phyloP scores from a whole-genome alignment of 2,329 filamentous ascomycete genomes.

The Monilinia aucupariae region DNA sequence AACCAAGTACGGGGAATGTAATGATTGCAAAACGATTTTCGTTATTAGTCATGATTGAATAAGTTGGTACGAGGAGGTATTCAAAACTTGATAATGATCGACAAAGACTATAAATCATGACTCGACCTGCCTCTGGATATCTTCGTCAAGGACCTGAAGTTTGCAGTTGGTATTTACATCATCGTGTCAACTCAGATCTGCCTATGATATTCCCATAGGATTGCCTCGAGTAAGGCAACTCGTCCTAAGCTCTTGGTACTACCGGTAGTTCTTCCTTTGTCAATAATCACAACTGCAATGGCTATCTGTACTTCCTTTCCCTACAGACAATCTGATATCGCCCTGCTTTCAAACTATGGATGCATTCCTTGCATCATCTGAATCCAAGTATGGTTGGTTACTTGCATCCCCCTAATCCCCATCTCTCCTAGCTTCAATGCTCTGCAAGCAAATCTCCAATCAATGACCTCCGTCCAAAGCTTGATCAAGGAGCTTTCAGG shows the following conservation, averaged over 20 bases:
- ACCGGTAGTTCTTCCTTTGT: neutral
- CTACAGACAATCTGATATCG: neutral
- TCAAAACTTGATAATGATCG: too few species aligned
- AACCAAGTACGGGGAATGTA: too few species aligned
- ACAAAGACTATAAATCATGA: too few species aligned
- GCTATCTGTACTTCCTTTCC: neutral
- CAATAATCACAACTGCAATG: neutral
- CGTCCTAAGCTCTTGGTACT: neutral
- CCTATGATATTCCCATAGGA: neutral
- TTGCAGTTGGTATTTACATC: neutral
- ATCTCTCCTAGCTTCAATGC: neutral
- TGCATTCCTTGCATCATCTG: conserved; percentile 14
- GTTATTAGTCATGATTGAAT: too few species aligned
- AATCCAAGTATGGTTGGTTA: conserved; percentile 8
- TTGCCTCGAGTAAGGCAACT: neutral
- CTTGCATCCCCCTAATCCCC: neutral
- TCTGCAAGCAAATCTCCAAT: neutral
- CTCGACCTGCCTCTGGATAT: neutral
- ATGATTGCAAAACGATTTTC: neutral
- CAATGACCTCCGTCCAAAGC: conserved; percentile 1
- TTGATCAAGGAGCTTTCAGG: conserved; percentile 1
- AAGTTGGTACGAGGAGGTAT: too few species aligned
- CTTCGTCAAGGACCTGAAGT: neutral
- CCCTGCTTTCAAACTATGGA: neutral
- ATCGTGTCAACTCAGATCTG: neutral